phyloP scores from a whole-genome alignment of 2,329 filamentous ascomycete species.

The Alternaria brassicae region DNA sequence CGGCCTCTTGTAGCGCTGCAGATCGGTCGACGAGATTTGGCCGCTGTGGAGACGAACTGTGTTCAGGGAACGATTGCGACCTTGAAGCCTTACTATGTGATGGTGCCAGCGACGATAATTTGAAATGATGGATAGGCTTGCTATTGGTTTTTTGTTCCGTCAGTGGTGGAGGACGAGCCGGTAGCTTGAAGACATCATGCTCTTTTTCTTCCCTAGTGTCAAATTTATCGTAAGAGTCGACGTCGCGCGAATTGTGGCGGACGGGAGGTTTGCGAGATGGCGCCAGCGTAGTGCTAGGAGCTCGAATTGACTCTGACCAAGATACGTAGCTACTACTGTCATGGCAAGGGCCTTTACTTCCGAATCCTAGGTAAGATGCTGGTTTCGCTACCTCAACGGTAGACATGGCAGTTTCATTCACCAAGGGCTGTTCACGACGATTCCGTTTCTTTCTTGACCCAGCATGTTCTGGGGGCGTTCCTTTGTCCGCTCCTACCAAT shows the following conservation, averaged over 20 bases:
- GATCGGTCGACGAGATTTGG: conserved; percentile 22
- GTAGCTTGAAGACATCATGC: conserved; percentile 11
- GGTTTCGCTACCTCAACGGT: conserved; percentile 46
- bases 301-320: conserved; percentile 52
- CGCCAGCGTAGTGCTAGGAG: conserved; percentile 24
- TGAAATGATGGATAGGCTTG: conserved; percentile 17
- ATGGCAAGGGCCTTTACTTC: conserved; percentile 42
- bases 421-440: conserved; percentile 18
- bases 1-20: conserved; percentile 8
- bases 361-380: conserved; percentile 48
- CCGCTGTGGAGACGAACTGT: conserved; percentile 27
- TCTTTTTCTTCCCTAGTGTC: conserved; percentile 6
- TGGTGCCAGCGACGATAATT: conserved; percentile 28
- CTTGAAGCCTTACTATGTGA: conserved; percentile 25
- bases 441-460: conserved; percentile 11
- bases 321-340: conserved; percentile 49
- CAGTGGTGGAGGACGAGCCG: conserved; percentile 8
- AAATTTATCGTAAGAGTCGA: background rate
- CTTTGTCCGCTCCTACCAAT: conserved; percentile 33
- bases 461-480: conserved; percentile 15
- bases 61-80: conserved; percentile 34
- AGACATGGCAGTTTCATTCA: conserved; percentile 28
- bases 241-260: conserved; percentile 12
- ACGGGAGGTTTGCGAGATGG: background rate
- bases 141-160: conserved; percentile 14